Evolutionary conservation across 495 filamentous ascomycete species (phyloP), one percentile per base, ranked within the genome.

Genomic region (Annulohypoxylon maeteangense): DNA sequence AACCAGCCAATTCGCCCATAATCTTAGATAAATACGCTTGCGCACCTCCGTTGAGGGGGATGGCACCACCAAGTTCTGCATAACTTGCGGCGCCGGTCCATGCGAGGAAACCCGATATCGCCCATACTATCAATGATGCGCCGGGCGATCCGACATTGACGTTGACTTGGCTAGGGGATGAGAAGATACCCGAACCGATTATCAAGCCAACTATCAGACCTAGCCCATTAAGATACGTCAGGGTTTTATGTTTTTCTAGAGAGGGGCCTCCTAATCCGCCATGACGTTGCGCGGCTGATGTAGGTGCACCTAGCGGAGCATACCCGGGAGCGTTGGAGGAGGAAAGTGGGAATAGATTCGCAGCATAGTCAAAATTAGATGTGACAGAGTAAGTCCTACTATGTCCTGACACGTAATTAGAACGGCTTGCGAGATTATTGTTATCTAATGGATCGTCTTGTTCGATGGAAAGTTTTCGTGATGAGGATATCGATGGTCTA

Each of bases 11-110:
- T 80, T 98, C 96, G 18, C 95, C 95, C 80, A 97, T 97, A 66
- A 97, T 98, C 80, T 98, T 97, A 40, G 92, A 88, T 12, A 99
- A 83, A 75, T 99, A 99, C 0, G 94, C 89, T 78, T 98, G 95
- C 45, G 94, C 87, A 4, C 95, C 96, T 14, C 95, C 95, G 80
- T 98, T 99, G 27, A 99, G 80, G 6, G 95, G 95, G 50, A 99
- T 98, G 0, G 95, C 94, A 14, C 95, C 95, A 51, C 95, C 95
- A 11, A 99, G 84, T 82, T 99, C 95, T 14, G 95, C 96, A 80
- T 97, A 99, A 74, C 92, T 96, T 14, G 96, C 92, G 2, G 94
- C 95, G 4, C 95, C 95, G 1, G 95, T 99, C 95, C 95, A 99
- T 0, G 94, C 95, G 55, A 99, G 80, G 8, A 98, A 71, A 1